phyloP scores from a whole-genome alignment of 768 basidiomycete species.

The Mrakia frigida region DNA sequence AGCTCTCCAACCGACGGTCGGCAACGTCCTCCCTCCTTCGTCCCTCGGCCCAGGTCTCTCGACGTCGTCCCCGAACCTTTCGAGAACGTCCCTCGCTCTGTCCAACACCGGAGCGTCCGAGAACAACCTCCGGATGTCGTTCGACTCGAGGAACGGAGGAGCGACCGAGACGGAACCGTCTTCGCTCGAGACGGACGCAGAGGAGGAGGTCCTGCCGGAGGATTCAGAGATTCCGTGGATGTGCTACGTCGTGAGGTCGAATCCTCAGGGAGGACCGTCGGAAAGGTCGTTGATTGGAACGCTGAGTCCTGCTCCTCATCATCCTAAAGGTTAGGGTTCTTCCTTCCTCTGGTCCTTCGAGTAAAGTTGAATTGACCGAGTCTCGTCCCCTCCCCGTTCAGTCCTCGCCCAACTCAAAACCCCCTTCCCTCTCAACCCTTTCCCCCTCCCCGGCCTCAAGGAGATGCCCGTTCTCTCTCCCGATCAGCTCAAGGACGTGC shows the following conservation, averaged over 20 bases:
- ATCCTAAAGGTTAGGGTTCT: constrained; percentile 20
- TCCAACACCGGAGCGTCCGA: not conserved
- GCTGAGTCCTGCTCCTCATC: constrained; percentile 28
- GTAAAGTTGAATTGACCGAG: not conserved
- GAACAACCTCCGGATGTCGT: not conserved
- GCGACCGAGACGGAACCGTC: not conserved
- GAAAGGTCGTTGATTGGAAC: constrained; percentile 17
- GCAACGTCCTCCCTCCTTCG: not conserved
- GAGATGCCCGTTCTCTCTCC: constrained; percentile 4
- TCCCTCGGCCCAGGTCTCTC: not conserved
- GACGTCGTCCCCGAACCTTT: not conserved
- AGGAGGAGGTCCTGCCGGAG: constrained; percentile 25
- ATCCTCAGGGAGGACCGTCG: not conserved
- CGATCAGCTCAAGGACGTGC: constrained; percentile 27
- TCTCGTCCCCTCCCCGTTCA: not conserved
- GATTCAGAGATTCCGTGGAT: constrained; percentile 29
- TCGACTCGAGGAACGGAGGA: not conserved
- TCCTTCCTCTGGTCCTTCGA: not conserved
- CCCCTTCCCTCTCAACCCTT: constrained; percentile 18
- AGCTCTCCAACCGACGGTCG: not conserved
- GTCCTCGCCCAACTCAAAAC: constrained; percentile 31
- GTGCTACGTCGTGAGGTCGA: constrained; percentile 13
- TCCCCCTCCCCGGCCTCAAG: constrained; percentile 9
- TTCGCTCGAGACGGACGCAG: not conserved
- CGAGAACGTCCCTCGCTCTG: not conserved